Evolutionary conservation across 2,329 filamentous ascomycete species (phyloP).

Genomic region (Sporothrix variecibatus): DNA sequence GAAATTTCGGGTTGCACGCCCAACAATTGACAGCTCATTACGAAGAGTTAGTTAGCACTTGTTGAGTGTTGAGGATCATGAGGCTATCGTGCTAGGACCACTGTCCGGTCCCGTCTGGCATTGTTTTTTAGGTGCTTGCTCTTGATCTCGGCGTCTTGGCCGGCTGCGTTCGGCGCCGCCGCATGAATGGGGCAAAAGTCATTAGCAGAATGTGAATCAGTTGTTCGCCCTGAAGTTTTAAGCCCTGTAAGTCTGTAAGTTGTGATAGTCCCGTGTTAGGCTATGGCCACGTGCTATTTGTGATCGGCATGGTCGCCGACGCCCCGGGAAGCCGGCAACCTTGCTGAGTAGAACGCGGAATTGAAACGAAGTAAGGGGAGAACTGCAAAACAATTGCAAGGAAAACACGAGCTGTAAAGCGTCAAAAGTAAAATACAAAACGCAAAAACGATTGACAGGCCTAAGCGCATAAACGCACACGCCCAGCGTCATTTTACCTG

Average conservation of each 20-base stretch:
- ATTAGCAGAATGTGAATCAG: neutral
- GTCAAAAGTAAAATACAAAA: neutral
- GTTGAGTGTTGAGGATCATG: neutral
- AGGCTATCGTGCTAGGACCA: neutral
- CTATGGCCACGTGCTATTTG: conserved; percentile 1
- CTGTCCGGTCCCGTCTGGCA: neutral
- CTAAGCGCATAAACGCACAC: conserved; percentile 6
- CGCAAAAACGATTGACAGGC: neutral
- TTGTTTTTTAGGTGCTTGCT: neutral
- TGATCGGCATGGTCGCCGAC: conserved; percentile 12
- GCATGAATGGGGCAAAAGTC: neutral
- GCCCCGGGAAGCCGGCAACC: neutral
- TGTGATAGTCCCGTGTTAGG: neutral
- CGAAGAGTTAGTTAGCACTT: neutral
- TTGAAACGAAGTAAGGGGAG: neutral
- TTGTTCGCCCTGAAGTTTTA: neutral
- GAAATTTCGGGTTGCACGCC: neutral
- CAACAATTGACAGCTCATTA: neutral
- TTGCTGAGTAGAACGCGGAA: neutral
- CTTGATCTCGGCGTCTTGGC: neutral
- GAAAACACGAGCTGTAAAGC: neutral
- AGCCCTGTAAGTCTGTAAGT: neutral
- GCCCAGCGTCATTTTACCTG: neutral
- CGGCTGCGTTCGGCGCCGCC: neutral
- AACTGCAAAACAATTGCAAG: neutral